Conservation (phyloP, 2,329 filamentous ascomycete species). For the Neopestalotiopsis sp. region DNA sequence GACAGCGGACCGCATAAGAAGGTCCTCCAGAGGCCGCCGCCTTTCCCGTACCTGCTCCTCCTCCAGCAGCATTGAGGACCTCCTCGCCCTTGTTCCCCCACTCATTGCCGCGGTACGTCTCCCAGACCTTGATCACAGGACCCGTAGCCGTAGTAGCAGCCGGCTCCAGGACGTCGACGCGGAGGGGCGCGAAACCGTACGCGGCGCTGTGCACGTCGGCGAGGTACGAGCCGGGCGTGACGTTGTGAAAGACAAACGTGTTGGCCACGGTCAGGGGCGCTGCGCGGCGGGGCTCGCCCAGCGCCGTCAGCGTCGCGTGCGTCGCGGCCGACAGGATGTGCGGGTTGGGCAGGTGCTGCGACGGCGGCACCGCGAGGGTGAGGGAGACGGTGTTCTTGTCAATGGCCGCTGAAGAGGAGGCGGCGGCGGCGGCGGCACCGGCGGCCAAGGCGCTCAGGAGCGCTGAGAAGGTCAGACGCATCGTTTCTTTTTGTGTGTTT, state of each 20-base stretch:
- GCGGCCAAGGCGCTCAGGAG: constrained; percentile 31
- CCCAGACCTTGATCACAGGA: constrained; percentile 70
- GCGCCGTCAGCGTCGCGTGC: constrained; percentile 63
- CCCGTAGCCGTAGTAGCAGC: constrained; percentile 31
- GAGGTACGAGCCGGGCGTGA: constrained; percentile 78
- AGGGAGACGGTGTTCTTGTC: constrained; percentile 42
- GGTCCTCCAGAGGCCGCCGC: constrained; percentile 40
- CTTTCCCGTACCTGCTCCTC: constrained; percentile 35
- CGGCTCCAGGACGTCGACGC: constrained; percentile 71
- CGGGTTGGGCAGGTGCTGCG: constrained; percentile 50
- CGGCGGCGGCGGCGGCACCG: constrained; percentile 22
- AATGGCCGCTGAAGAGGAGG: constrained; percentile 16
- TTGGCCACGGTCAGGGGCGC: constrained; percentile 72
- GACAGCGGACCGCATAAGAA: constrained; percentile 56
- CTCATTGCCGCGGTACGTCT: constrained; percentile 87
- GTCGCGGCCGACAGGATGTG: constrained; percentile 67
- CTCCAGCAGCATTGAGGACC: constrained; percentile 32
- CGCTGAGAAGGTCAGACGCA: constrained; percentile 44
- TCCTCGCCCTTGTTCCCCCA: constrained; percentile 85
- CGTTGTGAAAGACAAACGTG: constrained; percentile 77
- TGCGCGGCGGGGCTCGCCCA: constrained; percentile 41
- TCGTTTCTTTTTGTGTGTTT: neutral
- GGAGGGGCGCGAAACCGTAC: constrained; percentile 77
- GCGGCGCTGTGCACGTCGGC: constrained; percentile 79
- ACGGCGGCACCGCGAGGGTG: constrained; percentile 49